These are phyloP conservation scores for Boeremia exigua DNA, from an alignment of 2,329 filamentous ascomycete genomes.

Conservation along the genomic window DNA sequence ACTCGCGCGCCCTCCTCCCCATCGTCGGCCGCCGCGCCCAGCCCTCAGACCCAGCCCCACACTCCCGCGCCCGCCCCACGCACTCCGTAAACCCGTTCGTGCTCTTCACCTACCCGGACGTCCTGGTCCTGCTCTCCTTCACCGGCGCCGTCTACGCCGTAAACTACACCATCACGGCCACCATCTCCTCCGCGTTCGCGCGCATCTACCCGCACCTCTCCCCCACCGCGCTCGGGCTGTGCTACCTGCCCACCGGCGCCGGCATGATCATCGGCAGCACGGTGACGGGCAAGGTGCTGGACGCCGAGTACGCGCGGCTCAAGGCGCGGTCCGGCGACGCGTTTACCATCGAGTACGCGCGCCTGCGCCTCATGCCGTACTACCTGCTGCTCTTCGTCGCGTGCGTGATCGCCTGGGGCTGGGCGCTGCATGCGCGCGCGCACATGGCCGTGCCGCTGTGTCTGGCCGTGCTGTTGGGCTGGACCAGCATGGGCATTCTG, in stretches of 20 bases:
- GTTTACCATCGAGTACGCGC: constrained; percentile 38
- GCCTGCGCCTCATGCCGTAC: constrained; percentile 36
- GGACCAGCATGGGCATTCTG: constrained; percentile 36
- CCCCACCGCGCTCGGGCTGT: constrained; percentile 33
- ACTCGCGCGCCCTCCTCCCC: constrained; percentile 30
- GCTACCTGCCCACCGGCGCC: constrained; percentile 62
- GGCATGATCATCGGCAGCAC: constrained; percentile 62
- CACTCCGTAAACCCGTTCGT: constrained; percentile 38
- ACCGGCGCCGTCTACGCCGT: constrained; percentile 39
- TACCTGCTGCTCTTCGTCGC: constrained; percentile 34
- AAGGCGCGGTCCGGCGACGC: constrained; percentile 27
- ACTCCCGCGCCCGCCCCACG: constrained; percentile 23
- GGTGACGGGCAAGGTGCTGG: constrained; percentile 59
- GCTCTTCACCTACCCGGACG: constrained; percentile 36
- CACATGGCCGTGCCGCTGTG: constrained; percentile 34
- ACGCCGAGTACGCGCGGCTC: constrained; percentile 57
- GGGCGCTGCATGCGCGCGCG: constrained; percentile 28
- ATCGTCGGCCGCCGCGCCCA: constrained; percentile 30
- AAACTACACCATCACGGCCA: constrained; percentile 41
- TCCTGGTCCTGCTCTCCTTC: constrained; percentile 54
- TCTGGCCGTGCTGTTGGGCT: constrained; percentile 31
- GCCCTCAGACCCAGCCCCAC: constrained; percentile 12
- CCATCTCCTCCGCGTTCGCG: constrained; percentile 36
- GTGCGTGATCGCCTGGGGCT: constrained; percentile 37
- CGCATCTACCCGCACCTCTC: constrained; percentile 33